Conservation (phyloP, 129 eudicot species). For the Scalesia atractyloides region DNA sequence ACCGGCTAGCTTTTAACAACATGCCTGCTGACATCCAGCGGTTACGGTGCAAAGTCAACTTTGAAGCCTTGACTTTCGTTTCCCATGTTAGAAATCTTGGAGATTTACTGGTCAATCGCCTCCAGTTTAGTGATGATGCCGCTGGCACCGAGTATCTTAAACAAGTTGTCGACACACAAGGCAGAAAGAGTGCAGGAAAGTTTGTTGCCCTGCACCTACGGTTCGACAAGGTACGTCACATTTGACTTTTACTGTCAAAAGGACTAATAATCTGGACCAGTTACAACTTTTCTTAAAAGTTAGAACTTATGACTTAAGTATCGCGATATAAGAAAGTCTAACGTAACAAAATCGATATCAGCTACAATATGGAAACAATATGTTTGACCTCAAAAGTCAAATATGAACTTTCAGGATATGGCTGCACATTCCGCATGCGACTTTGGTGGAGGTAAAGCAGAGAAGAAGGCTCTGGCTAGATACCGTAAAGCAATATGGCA, state of each 20-base stretch:
- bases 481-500: constrained; percentile 90
- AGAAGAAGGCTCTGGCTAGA: constrained; percentile 83
- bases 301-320: too few relatives aligned
- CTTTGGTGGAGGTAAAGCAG: constrained; percentile 98
- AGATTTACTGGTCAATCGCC: constrained; percentile 77
- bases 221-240: constrained; percentile 72
- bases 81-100: constrained; percentile 84
- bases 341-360: too few relatives aligned
- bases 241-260: constrained; percentile 7
- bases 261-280: neutral
- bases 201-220: constrained; percentile 90
- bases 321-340: too few relatives aligned
- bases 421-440: constrained; percentile 99
- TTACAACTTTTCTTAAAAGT: too few relatives aligned
- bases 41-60: constrained; percentile 89
- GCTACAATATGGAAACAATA: neutral
- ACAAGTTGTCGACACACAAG: constrained; percentile 43
- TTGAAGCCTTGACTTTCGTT: constrained; percentile 72
- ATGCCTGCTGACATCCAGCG: constrained; percentile 82
- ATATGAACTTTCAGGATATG: constrained; percentile 67
- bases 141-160: constrained; percentile 44
- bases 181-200: constrained; percentile 49
- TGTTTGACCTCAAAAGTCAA: constrained; percentile 9
- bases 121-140: constrained; percentile 37
- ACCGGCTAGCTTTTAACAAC: constrained; percentile 90